Evolutionary conservation across 2,329 filamentous ascomycete species (phyloP).

Genomic region (Arthroderma sp.): DNA sequence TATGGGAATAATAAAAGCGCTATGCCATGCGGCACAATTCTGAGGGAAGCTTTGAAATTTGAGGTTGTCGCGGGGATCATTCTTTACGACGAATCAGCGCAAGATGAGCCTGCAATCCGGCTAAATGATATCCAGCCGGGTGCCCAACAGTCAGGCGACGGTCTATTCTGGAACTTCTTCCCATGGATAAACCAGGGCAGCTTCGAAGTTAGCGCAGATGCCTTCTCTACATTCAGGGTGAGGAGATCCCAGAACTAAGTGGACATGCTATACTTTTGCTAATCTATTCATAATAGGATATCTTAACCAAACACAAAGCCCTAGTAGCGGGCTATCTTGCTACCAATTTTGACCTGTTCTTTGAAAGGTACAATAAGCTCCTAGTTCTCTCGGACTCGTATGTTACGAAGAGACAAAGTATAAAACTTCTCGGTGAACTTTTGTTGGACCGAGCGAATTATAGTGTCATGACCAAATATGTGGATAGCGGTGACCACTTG

Average conservation of each 20-base stretch:
- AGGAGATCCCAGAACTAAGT: slow-evolving; percentile 14
- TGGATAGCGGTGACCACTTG: slow-evolving; percentile 85
- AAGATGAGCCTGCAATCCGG: slow-evolving; percentile 61
- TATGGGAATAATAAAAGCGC: slow-evolving; percentile 87
- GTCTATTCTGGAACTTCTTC: slow-evolving; percentile 95
- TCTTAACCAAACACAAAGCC: slow-evolving; percentile 85
- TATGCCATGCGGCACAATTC: slow-evolving; percentile 76
- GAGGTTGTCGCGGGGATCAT: slow-evolving; percentile 84
- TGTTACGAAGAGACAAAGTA: slow-evolving; percentile 94
- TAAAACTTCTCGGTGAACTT: slow-evolving; percentile 92
- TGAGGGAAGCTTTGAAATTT: slow-evolving; percentile 81
- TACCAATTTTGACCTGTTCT: slow-evolving; percentile 88
- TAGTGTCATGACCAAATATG: slow-evolving; percentile 94
- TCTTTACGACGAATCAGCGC: slow-evolving; percentile 74
- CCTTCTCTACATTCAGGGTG: slow-evolving; percentile 93
- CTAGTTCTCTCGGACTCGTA: slow-evolving; percentile 89
- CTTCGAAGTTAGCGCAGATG: slow-evolving; percentile 93
- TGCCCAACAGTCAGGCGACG: slow-evolving; percentile 59
- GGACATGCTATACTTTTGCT: no score
- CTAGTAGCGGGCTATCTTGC: slow-evolving; percentile 77
- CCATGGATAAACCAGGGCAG: slow-evolving; percentile 93
- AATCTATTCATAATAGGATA: slow-evolving; percentile 46
- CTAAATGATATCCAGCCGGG: slow-evolving; percentile 66
- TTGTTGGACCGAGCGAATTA: slow-evolving; percentile 92
- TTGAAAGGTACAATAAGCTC: slow-evolving; percentile 73